phyloP scores from a whole-genome alignment of 1,139 yeast species.

The Blastobotrys capitulatus region DNA sequence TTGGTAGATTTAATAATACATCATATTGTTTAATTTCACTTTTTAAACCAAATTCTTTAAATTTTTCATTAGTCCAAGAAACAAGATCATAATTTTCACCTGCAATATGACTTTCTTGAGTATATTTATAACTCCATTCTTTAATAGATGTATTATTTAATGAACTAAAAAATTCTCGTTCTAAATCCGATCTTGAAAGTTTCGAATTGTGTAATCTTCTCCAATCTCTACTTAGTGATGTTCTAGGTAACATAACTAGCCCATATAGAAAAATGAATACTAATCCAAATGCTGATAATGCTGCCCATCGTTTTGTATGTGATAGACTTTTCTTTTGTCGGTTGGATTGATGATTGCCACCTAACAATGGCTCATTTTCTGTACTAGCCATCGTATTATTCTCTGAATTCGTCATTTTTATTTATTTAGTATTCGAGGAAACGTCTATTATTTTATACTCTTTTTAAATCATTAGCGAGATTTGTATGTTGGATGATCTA shows the following conservation, averaged over 20 bases:
- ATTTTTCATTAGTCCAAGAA: constrained; percentile 58
- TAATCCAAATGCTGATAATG: constrained; percentile 40
- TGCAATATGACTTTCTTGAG: constrained; percentile 62
- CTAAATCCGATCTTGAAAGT: constrained; percentile 29
- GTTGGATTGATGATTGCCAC: not conserved
- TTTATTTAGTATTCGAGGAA: too few relatives aligned
- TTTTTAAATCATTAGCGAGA: too few relatives aligned
- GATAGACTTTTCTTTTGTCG: not conserved
- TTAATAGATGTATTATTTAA: constrained; percentile 27
- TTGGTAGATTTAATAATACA: constrained; percentile 57
- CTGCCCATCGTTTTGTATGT: constrained; percentile 7
- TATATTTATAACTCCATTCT: constrained; percentile 38
- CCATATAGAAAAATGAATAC: constrained; percentile 52
- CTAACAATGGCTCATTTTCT: constrained; percentile 8
- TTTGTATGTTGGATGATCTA: too few relatives aligned
- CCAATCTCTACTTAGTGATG: constrained; percentile 79
- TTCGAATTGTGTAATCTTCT: constrained; percentile 52
- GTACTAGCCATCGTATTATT: not conserved
- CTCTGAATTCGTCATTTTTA: not conserved
- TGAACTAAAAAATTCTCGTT: constrained; percentile 28
- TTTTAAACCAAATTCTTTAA: constrained; percentile 55
- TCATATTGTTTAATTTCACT: constrained; percentile 53
- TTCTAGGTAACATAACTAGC: constrained; percentile 75
- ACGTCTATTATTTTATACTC: too few relatives aligned
- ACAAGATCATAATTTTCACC: constrained; percentile 63